Conservation (phyloP, 2,329 filamentous ascomycete genomes). For the Emydomyces testavorans region DNA sequence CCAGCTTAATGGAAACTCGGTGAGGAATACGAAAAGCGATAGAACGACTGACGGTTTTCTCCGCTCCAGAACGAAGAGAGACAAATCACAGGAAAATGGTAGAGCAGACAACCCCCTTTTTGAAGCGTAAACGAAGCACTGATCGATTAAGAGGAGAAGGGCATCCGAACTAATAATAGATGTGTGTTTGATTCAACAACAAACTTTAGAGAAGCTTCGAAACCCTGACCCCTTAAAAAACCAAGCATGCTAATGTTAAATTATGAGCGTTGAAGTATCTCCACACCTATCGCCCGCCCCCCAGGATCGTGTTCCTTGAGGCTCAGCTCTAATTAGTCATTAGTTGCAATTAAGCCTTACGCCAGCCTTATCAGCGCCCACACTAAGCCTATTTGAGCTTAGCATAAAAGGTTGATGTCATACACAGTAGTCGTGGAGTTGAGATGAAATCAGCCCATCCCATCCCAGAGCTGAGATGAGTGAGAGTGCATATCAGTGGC, state of each 20-base stretch:
- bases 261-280: slow-evolving; percentile 1
- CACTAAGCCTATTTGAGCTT: background rate
- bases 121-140: background rate
- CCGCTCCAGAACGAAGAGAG: background rate
- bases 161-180: background rate
- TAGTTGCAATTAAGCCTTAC: background rate
- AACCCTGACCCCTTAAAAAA: background rate
- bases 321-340: background rate
- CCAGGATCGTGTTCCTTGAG: background rate
- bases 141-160: background rate
- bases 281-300: background rate
- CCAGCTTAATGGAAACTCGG: slow-evolving; percentile 3
- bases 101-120: background rate
- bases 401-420: background rate
- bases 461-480: background rate
- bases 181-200: background rate
- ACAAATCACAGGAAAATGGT: background rate
- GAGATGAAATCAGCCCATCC: no score
- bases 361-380: no score
- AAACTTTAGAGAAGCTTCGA: background rate
- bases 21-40: background rate
- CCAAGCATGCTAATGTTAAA: background rate
- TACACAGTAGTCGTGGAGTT: no score
- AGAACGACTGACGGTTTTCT: background rate
- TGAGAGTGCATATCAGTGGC: no score